Evolutionary conservation across 1,284 basidiomycete genomes (phyloP), one percentile per base, ranked within the genome.

Genomic region (Moniliella sp.): DNA sequence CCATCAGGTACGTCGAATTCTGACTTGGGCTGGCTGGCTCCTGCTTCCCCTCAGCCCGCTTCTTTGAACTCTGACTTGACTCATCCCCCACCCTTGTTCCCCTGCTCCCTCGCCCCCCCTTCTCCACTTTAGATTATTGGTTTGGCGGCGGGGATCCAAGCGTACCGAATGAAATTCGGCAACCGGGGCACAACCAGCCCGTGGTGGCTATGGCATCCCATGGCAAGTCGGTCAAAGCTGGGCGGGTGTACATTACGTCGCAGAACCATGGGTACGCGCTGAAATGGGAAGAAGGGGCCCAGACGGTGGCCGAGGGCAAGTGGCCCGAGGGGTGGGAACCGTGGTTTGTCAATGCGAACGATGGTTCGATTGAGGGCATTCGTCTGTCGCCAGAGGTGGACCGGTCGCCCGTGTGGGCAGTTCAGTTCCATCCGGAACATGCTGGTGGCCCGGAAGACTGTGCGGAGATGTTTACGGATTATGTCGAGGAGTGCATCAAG

Each of bases 151-250:
- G 91, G 91, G 27, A 65, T 94, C 40, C 83, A 93, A 52, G 82
- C 86, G 4, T 94, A 94, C 63, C 72, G 84, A 18, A 91, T 91
- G 83, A 81, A 75, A 12, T 94, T 94, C 55, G 86, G 88, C 17
- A 94, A 97, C 63, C 78, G 88, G 50, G 88, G 88, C 91, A 97
- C 64, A 97, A 97, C 62, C 88, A 97, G 63, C 88, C 88, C 25
- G 88, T 97, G 11, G 70, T 97, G 19, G 88, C 88, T 15, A 69
- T 94, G 34, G 80, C 82, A 18, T 76, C 73, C 23, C 73, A 78
- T 5, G 83, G 86, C 3, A 49, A 44, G 37, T 82, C 78, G 17
- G 84, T 94, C 66, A 79, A 75, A 58, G 81, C 86, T 31, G 91
- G 88, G 12, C 71, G 88, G 27, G 86, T 97, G 28, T 97, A 94